Evolutionary conservation across 305 asterid species (phyloP).

Genomic region (Striga hermonthica): DNA sequence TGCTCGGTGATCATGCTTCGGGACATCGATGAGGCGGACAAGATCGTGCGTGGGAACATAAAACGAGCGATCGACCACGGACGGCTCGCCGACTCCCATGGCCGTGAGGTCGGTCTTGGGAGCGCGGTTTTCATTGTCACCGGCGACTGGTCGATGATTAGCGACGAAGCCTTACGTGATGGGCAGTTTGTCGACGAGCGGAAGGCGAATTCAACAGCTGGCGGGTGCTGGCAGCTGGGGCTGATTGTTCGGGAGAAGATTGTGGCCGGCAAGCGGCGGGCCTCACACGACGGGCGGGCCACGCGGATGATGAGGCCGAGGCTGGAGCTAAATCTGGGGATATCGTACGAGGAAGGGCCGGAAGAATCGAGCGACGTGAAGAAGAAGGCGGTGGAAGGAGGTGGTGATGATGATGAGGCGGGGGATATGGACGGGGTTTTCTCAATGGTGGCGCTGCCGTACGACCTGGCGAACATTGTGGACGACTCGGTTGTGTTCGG

Average conservation of each 20-base stretch:
- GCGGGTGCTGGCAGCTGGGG: slow-evolving; percentile 66
- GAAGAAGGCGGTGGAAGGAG: slow-evolving; percentile 53
- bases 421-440: slow-evolving; percentile 45
- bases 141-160: slow-evolving; percentile 75
- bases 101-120: slow-evolving; percentile 90
- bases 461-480: slow-evolving; percentile 54
- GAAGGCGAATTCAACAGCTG: slow-evolving; percentile 43
- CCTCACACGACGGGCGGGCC: slow-evolving; percentile 44
- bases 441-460: slow-evolving; percentile 63
- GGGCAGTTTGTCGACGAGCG: slow-evolving; percentile 43
- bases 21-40: slow-evolving; percentile 84
- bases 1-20: slow-evolving; percentile 69
- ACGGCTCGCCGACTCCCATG: slow-evolving; percentile 80
- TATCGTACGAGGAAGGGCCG: slow-evolving; percentile 51
- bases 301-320: slow-evolving; percentile 43
- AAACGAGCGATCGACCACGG: slow-evolving; percentile 81
- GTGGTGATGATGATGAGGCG: slow-evolving; percentile 46
- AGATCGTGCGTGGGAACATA: slow-evolving; percentile 60
- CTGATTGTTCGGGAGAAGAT: slow-evolving; percentile 53
- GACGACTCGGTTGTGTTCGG: slow-evolving; percentile 72
- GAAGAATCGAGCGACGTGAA: slow-evolving; percentile 57
- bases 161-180: slow-evolving; percentile 34
- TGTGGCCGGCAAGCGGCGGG: slow-evolving; percentile 49
- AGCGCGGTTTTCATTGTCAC: slow-evolving; percentile 70
- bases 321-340: no score